phyloP scores from a whole-genome alignment of 2,329 filamentous ascomycete species.

The Ophiocordyceps camponoti-saundersi region DNA sequence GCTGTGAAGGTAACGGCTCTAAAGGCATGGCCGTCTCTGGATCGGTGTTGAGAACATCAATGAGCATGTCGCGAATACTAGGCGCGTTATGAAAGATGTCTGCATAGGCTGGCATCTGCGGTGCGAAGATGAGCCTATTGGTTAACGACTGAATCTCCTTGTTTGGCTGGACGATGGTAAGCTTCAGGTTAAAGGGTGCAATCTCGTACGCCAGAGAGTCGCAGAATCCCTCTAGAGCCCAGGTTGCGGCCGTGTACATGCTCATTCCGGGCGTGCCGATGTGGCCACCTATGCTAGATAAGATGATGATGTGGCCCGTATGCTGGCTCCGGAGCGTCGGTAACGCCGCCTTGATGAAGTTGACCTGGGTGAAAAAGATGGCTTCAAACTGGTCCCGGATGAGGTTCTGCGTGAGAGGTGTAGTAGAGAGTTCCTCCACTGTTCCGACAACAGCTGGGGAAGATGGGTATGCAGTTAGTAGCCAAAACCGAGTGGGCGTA shows the following conservation, averaged over 20 bases:
- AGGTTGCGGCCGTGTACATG: slow-evolving; percentile 82
- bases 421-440: slow-evolving; percentile 74
- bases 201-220: slow-evolving; percentile 93
- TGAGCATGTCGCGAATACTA: slow-evolving; percentile 67
- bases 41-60: slow-evolving; percentile 60
- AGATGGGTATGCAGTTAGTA: background rate
- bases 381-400: slow-evolving; percentile 85
- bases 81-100: slow-evolving; percentile 42
- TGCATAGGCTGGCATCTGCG: slow-evolving; percentile 44
- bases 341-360: slow-evolving; percentile 80
- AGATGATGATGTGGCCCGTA: slow-evolving; percentile 76
- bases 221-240: slow-evolving; percentile 91
- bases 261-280: slow-evolving; percentile 83
- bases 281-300: slow-evolving; percentile 82
- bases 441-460: slow-evolving; percentile 63
- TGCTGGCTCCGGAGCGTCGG: slow-evolving; percentile 64
- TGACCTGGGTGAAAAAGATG: slow-evolving; percentile 90
- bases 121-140: slow-evolving; percentile 72
- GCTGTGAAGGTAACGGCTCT: slow-evolving; percentile 7
- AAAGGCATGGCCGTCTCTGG: slow-evolving; percentile 39
- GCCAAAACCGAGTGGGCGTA: background rate
- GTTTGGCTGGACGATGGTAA: slow-evolving; percentile 90
- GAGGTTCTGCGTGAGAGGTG: slow-evolving; percentile 54
- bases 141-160: slow-evolving; percentile 81
- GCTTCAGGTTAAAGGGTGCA: slow-evolving; percentile 88